These are phyloP conservation scores for Sechiopsis laciniata DNA, from an alignment of 306 rosid species.

Conservation along the genomic window DNA sequence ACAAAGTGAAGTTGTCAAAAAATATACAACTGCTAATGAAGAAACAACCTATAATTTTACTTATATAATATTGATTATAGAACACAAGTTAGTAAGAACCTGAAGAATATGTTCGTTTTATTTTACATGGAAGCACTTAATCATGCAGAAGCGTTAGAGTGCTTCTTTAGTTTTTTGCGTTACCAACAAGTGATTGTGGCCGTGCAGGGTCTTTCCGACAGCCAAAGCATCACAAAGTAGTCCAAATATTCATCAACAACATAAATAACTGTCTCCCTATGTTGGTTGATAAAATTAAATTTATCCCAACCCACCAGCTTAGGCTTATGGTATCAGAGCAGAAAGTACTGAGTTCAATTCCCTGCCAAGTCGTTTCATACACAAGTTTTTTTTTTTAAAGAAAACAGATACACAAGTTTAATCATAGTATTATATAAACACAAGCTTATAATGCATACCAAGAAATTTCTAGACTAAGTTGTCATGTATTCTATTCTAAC, in stretches of 20 bases:
- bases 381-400: neutral
- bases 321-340: no score
- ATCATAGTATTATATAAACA: slow-evolving; percentile 1
- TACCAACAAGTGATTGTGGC: slow-evolving; percentile 8
- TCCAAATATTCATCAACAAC: neutral
- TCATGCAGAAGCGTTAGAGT: neutral
- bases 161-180: neutral
- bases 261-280: no score
- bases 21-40: neutral
- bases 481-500: slow-evolving; percentile 4
- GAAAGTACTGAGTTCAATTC: no score
- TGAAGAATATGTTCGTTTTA: neutral
- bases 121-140: slow-evolving; percentile 1
- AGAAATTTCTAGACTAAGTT: neutral
- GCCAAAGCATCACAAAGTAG: slow-evolving; percentile 8
- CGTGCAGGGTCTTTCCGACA: neutral
- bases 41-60: neutral
- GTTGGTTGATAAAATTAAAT: no score
- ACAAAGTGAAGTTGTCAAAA: slow-evolving; percentile 18
- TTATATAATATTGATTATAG: neutral
- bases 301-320: no score
- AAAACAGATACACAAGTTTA: neutral
- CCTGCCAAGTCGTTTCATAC: no score
- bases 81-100: slow-evolving; percentile 2
- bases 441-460: slow-evolving; percentile 1